Base-by-base conservation (phyloP, 2,329 filamentous ascomycete genomes). In the Paraconiothyrium sp. region DNA sequence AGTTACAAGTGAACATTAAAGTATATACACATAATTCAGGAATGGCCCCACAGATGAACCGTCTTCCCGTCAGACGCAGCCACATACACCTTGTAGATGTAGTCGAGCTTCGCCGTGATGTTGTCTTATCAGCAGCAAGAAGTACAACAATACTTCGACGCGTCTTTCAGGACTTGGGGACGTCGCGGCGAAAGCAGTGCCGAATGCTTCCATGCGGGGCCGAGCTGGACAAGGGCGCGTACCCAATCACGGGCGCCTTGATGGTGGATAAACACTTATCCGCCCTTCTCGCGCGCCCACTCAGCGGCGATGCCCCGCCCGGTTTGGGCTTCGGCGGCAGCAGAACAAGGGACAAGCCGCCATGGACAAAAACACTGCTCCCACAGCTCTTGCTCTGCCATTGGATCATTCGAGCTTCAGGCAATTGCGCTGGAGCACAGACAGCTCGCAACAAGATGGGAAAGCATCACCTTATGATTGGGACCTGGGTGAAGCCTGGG, bases 391-490 rank as follows among this genome's bases (percentile, higher is more conserved):
- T 37, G 35, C 54, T 51, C 24, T 46, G 50, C 60, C 4, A 43
- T 41, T 39, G 27, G 35, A 35, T 57, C 46, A n/a, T 44, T 39
- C 16, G 32, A 24, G 20, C 43, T 43, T 58, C 24, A 24, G n/a
- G 52, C 46, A 24, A 35, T 44, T 32, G 16, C 48, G 8, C 22
- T 43, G 51, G 14, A n/a, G 14, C 55, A 55, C n/a, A 32, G 57
- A 54, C 35, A 49, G 41, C 37, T 49, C 48, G 34, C 50, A 49
- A 41, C 66, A 66, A 48, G 44, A 75, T 73, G 73, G 94, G 94
- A 90, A 89, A 92, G 76, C 93, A 97, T 78, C 92, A 96, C 82
- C 84, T 97, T 76, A 95, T 97, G 91, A 89, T 94, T 74, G 93
- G 93, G 65, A 97, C 93, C 58, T 97, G 93, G 92, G 94, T 92